Percentiles rank a stretch among this genome's conserved stretches.
phyloP scores from a whole-genome alignment of 495 filamentous ascomycete species.

The Aspergillus asperescens region DNA sequence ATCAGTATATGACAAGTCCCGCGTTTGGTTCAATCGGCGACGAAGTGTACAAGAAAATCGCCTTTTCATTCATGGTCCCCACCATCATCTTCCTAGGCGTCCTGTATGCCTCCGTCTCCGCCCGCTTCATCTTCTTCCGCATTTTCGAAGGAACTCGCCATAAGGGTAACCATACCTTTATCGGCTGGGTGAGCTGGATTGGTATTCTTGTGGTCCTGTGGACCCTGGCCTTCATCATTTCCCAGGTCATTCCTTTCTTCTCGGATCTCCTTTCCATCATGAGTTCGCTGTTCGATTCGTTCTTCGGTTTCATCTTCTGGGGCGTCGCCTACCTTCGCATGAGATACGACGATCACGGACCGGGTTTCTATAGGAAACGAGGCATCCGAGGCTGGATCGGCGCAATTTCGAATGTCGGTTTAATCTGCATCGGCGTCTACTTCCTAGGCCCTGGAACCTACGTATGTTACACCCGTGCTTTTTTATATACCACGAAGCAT shows the following conservation, averaged over 20 bases:
- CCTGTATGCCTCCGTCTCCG: conserved; percentile 79
- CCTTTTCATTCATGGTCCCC: conserved; percentile 90
- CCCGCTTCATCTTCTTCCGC: conserved; percentile 83
- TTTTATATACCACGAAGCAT: not conserved
- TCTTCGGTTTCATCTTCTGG: conserved; percentile 95
- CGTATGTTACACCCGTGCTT: conserved; percentile 42
- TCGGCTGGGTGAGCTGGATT: conserved; percentile 74
- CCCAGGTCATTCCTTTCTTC: conserved; percentile 89
- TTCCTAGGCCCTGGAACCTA: conserved; percentile 78
- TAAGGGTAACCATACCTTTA: conserved; percentile 69
- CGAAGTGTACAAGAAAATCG: conserved; percentile 68
- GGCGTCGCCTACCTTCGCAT: conserved; percentile 82
- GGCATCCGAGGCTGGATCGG: conserved; percentile 59
- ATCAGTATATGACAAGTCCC: conserved; percentile 73
- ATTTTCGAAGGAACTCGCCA: conserved; percentile 72
- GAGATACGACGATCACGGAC: conserved; percentile 62
- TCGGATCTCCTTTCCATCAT: conserved; percentile 75
- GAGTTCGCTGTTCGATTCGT: conserved; percentile 86
- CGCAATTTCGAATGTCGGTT: conserved; percentile 57
- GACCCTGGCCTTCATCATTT: conserved; percentile 75
- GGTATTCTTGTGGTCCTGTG: conserved; percentile 69
- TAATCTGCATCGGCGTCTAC: conserved; percentile 67
- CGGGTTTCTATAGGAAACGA: conserved; percentile 52
- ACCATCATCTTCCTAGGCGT: conserved; percentile 87
- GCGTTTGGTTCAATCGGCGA: conserved; percentile 76